Conservation (phyloP, 768 basidiomycete species). For the Pisolithus sp. region DNA sequence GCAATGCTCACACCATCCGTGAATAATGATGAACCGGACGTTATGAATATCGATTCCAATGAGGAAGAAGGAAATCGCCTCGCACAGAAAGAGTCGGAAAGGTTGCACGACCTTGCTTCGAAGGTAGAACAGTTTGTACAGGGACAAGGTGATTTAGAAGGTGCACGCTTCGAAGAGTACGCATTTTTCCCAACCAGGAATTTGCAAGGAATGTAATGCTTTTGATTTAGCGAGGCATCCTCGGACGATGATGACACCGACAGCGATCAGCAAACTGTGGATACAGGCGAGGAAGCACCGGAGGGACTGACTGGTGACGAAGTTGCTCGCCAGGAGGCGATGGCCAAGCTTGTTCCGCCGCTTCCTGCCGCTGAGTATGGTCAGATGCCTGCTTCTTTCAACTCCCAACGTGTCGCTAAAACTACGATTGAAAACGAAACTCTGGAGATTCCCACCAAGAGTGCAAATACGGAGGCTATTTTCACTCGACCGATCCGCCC, state of each 20-base stretch:
- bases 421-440: slow-evolving; percentile 39
- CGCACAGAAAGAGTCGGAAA: slow-evolving; percentile 59
- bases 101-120: slow-evolving; percentile 68
- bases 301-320: slow-evolving; percentile 24
- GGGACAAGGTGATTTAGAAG: slow-evolving; percentile 82
- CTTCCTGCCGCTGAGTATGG: slow-evolving; percentile 86
- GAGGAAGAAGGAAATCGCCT: slow-evolving; percentile 34
- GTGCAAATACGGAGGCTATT: slow-evolving; percentile 4
- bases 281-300: slow-evolving; percentile 39
- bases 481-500: slow-evolving; percentile 50
- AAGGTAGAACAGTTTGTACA: slow-evolving; percentile 90
- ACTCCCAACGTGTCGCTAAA: slow-evolving; percentile 61
- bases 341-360: slow-evolving; percentile 77
- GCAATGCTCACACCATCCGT: slow-evolving; percentile 50
- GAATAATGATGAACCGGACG: slow-evolving; percentile 10
- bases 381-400: slow-evolving; percentile 70
- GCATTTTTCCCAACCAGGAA: slow-evolving; percentile 21
- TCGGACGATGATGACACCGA: slow-evolving; percentile 54
- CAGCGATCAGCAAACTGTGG: slow-evolving; percentile 24
- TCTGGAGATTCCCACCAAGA: slow-evolving; percentile 18
- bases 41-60: slow-evolving; percentile 47
- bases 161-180: slow-evolving; percentile 90
- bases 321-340: slow-evolving; percentile 50
- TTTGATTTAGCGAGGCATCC: slow-evolving; percentile 46
- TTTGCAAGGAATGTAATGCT: slow-evolving; percentile 1